Conservation (phyloP, 805 yeast species). For the Starmerella riodocensis region DNA sequence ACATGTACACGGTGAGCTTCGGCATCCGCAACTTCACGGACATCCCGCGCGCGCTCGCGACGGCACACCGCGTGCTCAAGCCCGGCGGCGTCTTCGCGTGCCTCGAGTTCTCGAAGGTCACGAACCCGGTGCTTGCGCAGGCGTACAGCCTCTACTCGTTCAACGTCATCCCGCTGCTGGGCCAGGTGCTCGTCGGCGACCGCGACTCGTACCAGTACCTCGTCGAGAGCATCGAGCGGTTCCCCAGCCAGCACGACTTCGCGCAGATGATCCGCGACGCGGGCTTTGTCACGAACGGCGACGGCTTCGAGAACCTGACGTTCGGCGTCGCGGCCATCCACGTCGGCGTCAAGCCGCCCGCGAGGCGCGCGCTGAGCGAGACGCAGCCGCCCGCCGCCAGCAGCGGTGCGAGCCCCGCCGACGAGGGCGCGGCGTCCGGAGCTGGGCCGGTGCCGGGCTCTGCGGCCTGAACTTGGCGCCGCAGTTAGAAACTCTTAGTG, state of each 20-base stretch:
- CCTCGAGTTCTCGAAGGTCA: slow-evolving; percentile 85
- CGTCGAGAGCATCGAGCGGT: slow-evolving; percentile 83
- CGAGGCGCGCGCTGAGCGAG: neutral
- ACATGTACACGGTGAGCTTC: slow-evolving; percentile 89
- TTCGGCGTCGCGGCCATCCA: slow-evolving; percentile 95
- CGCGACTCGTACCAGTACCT: slow-evolving; percentile 91
- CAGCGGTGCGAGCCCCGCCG: no score
- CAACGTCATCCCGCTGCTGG: slow-evolving; percentile 80
- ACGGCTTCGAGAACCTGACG: slow-evolving; percentile 86
- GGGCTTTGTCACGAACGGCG: slow-evolving; percentile 80
- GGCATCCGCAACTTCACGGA: slow-evolving; percentile 95
- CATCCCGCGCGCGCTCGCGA: slow-evolving; percentile 80
- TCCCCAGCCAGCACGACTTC: slow-evolving; percentile 86
- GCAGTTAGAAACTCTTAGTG: no score
- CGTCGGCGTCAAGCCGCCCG: slow-evolving; percentile 67
- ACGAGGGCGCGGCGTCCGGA: no score
- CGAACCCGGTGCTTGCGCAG: slow-evolving; percentile 59
- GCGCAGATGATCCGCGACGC: slow-evolving; percentile 86
- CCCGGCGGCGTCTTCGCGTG: slow-evolving; percentile 98
- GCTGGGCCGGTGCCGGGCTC: no score
- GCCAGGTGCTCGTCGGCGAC: slow-evolving; percentile 89
- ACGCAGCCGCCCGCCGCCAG: no score
- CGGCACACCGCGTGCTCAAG: slow-evolving; percentile 90
- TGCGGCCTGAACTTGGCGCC: no score
- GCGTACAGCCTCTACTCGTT: slow-evolving; percentile 81